Evolutionary conservation across 768 basidiomycete species (phyloP), one percentile per base, ranked within the genome.

Genomic region (Hypholoma fasciculare): DNA sequence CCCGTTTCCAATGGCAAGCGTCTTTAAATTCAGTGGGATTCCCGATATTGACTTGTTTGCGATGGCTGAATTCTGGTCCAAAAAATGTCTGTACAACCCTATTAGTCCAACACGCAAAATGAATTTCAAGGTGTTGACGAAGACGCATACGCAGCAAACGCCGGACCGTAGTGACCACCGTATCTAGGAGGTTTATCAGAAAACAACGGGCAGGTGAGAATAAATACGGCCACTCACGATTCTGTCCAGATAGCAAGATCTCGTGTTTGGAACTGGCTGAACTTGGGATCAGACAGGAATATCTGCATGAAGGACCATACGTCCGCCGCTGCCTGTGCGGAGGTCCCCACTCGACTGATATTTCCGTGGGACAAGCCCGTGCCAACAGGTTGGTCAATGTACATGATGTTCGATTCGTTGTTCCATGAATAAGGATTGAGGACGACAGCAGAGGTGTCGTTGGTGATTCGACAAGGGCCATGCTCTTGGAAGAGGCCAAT

Each of bases 391-490:
- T 86, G 86, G 60, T 86, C 86, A 54, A 87, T 84, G 68, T 78
- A 86, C 19, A 86, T 67, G 19, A 85, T 67, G 62, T 86, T 85
- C 0, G 78, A 76, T 47, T 80, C 69, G 63, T 79, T 81, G 67
- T 84, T 85, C 85, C 85, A 87, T 0, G 84, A 82, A 62, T 71
- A 79, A 1, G 82, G 80, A 63, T 87, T 88, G 14, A 74, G 65
- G 1, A 72, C 69, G 38, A 86, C 81, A 34, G 72, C 68, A 3
- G 71, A 73, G 60, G 76, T 80, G 65, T 84, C 82, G 63, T 83
- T 84, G n/a, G 72, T 81, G 59, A 86, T 83, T n/a, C 81, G 75
- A 69, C 92, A 94, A 2, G 92, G 92, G 3, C 91, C 91, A 63
- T 80, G 73, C 69, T 90, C 90, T 80, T 89, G 88, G 57, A 91